These are phyloP conservation scores for Pholiota molesta DNA, from an alignment of 768 basidiomycete genomes.

Conservation along the genomic window DNA sequence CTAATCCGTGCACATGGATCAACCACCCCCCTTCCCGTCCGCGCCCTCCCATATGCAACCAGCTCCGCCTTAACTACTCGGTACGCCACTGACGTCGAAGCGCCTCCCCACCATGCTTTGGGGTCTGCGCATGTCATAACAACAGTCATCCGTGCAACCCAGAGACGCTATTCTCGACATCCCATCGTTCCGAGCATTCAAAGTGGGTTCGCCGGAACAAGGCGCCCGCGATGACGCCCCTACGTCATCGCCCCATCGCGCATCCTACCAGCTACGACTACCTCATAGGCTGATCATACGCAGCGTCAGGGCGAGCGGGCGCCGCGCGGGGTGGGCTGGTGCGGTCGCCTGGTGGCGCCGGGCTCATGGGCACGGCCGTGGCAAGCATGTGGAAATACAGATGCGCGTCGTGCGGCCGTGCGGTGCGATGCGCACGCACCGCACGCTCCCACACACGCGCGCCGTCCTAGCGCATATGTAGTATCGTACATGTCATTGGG, in stretches of 20 bases:
- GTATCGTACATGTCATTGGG: too few species aligned
- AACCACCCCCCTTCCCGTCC: background rate
- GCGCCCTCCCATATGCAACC: background rate
- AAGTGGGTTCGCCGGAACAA: too few species aligned
- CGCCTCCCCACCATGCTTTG: background rate
- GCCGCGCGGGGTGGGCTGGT: background rate
- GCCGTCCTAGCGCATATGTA: background rate
- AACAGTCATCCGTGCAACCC: too few species aligned
- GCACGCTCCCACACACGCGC: background rate
- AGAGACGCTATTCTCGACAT: background rate
- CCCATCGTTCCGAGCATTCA: background rate
- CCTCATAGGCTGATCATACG: slow-evolving; percentile 1
- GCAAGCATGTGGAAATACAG: background rate
- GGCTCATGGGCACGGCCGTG: background rate
- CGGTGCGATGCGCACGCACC: background rate
- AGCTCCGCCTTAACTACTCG: background rate
- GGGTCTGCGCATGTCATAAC: background rate
- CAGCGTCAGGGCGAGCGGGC: background rate
- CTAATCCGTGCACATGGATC: too few species aligned
- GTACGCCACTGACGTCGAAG: background rate
- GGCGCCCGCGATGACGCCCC: background rate
- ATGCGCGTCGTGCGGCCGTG: too few species aligned
- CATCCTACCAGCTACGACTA: background rate
- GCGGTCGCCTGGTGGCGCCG: too few species aligned
- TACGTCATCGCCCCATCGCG: background rate